A percentile compares a stretch with the other conserved stretches of the same genome.
Evolutionary conservation across 108 stramenopile genomes (phyloP).

Genomic region (Parmales sp.): DNA sequence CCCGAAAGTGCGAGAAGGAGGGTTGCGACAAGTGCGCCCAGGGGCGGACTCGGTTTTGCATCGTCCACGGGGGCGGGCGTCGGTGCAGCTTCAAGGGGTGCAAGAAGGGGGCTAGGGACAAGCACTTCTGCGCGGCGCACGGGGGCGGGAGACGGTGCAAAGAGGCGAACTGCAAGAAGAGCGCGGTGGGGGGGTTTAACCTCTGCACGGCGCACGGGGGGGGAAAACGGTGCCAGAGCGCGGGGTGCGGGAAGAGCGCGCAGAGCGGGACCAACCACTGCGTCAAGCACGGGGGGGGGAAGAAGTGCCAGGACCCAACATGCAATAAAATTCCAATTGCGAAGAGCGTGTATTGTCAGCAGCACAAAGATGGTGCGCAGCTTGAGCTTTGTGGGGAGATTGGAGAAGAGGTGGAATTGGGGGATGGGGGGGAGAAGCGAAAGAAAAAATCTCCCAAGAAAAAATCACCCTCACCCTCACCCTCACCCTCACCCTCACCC

Average conservation of each 20-base stretch:
- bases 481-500: too few species aligned
- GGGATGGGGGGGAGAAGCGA: too few species aligned
- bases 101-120: conserved; percentile 26
- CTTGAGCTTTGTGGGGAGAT: too few species aligned
- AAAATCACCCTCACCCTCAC: too few species aligned
- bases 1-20: conserved; percentile 17
- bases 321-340: too few species aligned
- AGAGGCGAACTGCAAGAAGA: conserved; percentile 79
- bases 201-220: conserved; percentile 94
- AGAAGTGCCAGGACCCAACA: too few species aligned
- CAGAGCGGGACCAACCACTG: conserved; percentile 90
- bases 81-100: conserved; percentile 36
- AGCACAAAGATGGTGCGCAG: too few species aligned
- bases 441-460: too few species aligned
- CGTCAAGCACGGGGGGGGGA: conserved; percentile 97
- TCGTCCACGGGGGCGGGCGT: conserved; percentile 50
- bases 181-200: conserved; percentile 87
- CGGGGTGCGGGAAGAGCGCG: conserved; percentile 82
- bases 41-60: conserved; percentile 33
- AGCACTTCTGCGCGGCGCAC: conserved; percentile 51
- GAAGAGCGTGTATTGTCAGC: too few species aligned
- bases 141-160: conserved; percentile 91
- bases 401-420: too few species aligned
- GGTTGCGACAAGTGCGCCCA: conserved; percentile 22
- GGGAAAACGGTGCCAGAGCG: conserved; percentile 77